These are phyloP conservation scores for Naganishia onofrii DNA, from an alignment of 768 basidiomycete species.

Conservation along the genomic window DNA sequence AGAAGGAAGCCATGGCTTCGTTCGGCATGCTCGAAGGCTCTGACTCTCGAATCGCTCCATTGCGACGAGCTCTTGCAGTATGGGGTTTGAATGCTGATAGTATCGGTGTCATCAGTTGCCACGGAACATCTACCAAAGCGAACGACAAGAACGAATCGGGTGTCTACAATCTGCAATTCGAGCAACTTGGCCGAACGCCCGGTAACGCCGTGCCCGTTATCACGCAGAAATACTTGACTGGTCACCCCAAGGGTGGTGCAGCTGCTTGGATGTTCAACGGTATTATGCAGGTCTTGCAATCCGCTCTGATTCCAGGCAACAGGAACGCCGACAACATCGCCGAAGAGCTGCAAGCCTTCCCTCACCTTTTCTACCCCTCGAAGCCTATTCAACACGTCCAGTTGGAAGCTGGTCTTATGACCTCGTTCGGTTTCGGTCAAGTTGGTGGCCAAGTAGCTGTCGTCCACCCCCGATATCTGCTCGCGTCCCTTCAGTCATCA, in stretches of 20 bases:
- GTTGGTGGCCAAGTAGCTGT: constrained; percentile 89
- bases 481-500: constrained; percentile 76
- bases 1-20: constrained; percentile 84
- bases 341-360: constrained; percentile 76
- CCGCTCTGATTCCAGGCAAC: constrained; percentile 89
- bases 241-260: constrained; percentile 98
- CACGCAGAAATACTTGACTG: constrained; percentile 94
- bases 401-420: constrained; percentile 57
- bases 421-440: constrained; percentile 81
- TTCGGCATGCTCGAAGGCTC: constrained; percentile 92
- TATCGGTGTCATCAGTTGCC: constrained; percentile 60
- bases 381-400: constrained; percentile 93
- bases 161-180: constrained; percentile 94
- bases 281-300: constrained; percentile 75
- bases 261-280: constrained; percentile 97
- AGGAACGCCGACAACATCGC: constrained; percentile 86
- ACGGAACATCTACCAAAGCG: constrained; percentile 57
- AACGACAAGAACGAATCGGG: constrained; percentile 96
- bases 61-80: constrained; percentile 91
- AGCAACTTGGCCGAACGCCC: constrained; percentile 77
- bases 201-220: constrained; percentile 97
- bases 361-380: constrained; percentile 94
- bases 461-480: constrained; percentile 84
- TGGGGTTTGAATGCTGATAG: constrained; percentile 95
- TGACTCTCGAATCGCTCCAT: constrained; percentile 80